Evolutionary conservation across 345 rosid genomes (phyloP).

Genomic region (Bruguiera parviflora): DNA sequence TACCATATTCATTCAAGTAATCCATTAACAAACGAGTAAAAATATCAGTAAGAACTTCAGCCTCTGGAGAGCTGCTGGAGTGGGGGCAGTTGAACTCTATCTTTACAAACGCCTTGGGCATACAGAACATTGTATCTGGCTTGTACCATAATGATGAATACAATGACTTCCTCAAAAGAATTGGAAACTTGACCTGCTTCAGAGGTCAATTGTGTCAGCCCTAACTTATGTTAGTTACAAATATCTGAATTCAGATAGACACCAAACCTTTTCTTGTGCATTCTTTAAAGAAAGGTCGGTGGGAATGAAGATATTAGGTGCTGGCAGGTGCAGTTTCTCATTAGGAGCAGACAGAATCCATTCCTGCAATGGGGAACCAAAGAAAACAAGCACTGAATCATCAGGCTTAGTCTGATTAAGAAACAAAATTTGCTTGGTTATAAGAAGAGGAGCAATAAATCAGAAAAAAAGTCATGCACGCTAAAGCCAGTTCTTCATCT

Average conservation of each 20-base stretch:
- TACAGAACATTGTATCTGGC: conserved; percentile 75
- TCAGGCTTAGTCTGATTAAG: neutral
- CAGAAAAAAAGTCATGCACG: neutral
- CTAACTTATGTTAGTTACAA: neutral
- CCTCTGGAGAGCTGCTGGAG: conserved; percentile 70
- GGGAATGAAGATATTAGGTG: conserved; percentile 69
- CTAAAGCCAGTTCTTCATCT: no score
- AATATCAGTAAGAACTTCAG: conserved; percentile 64
- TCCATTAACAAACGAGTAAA: conserved; percentile 77
- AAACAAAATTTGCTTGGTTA: neutral
- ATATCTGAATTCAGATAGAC: neutral
- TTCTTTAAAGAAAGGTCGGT: conserved; percentile 74
- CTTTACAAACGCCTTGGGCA: conserved; percentile 78
- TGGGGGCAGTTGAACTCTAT: conserved; percentile 81
- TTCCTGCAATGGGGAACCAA: conserved; percentile 42
- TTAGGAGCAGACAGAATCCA: conserved; percentile 71
- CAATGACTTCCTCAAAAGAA: conserved; percentile 56
- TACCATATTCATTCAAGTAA: conserved; percentile 95
- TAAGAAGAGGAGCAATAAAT: neutral
- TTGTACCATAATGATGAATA: conserved; percentile 76
- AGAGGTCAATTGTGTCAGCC: conserved; percentile 24
- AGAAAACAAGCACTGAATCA: neutral
- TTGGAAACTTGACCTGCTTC: conserved; percentile 59
- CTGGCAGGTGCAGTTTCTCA: conserved; percentile 68
- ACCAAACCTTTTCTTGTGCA: conserved; percentile 56